Conservation (phyloP, 495 filamentous ascomycete species). For the Tuber calosporum region DNA sequence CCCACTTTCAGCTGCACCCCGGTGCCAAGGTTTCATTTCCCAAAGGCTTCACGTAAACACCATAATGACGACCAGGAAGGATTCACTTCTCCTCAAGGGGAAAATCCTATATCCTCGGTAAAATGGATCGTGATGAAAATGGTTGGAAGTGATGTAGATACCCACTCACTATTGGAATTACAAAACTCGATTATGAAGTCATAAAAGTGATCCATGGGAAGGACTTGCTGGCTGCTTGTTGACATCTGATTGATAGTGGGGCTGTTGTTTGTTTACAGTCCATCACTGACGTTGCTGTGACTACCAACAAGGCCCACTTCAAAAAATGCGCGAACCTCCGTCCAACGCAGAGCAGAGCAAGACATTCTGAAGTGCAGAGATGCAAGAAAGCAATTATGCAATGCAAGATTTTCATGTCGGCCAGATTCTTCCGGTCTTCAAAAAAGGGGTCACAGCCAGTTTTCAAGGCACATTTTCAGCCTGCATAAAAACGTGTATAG, state of each 20-base stretch:
- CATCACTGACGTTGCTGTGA: background rate
- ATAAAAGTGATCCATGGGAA: background rate
- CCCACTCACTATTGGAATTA: background rate
- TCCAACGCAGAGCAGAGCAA: background rate
- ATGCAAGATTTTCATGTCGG: background rate
- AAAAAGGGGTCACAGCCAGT: background rate
- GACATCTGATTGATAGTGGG: background rate
- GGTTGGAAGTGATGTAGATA: background rate
- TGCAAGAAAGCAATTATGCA: background rate
- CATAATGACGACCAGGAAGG: background rate
- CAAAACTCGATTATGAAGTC: background rate
- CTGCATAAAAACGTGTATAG: constrained; percentile 1
- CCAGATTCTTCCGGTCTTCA: background rate
- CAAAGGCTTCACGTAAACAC: background rate
- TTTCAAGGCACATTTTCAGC: background rate
- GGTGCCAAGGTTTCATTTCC: background rate
- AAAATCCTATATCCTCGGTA: background rate
- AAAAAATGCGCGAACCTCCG: background rate
- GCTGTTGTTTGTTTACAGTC: background rate
- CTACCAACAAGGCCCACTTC: background rate
- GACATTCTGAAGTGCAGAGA: constrained; percentile 2
- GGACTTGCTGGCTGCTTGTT: background rate
- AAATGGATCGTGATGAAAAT: background rate
- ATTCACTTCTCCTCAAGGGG: background rate
- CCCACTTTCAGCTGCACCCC: background rate